These are phyloP conservation scores for Mycena capillaripes DNA, from an alignment of 768 basidiomycete species.

Conservation along the genomic window DNA sequence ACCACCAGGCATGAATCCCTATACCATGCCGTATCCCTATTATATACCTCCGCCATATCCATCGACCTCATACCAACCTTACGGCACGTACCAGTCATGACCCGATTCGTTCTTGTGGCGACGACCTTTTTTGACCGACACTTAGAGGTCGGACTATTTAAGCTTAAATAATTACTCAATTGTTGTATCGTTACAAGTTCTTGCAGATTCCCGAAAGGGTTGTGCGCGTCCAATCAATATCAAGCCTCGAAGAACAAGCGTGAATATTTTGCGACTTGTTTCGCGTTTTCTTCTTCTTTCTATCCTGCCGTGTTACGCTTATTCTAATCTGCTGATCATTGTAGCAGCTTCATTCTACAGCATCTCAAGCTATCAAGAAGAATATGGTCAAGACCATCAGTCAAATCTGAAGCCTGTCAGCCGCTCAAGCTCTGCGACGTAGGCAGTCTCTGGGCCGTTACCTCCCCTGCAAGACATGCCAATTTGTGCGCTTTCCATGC, in stretches of 20 bases:
- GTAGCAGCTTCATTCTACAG: no score
- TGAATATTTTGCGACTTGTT: not conserved
- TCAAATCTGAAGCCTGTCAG: not conserved
- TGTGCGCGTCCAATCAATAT: not conserved
- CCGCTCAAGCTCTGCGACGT: not conserved
- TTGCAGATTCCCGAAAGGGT: not conserved
- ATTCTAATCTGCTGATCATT: no score
- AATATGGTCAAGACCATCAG: not conserved
- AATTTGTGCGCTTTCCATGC: constrained; percentile 13
- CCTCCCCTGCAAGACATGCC: not conserved
- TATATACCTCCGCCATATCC: constrained; percentile 31
- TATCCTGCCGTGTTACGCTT: no score
- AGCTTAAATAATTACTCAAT: constrained; percentile 12
- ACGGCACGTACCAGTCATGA: constrained; percentile 26
- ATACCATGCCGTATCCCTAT: constrained; percentile 21
- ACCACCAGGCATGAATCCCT: constrained; percentile 6
- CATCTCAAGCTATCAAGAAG: not conserved
- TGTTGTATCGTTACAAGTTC: constrained; percentile 20
- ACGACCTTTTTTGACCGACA: constrained; percentile 6
- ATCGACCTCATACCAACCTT: constrained; percentile 24
- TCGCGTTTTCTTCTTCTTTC: not conserved
- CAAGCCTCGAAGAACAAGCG: not conserved
- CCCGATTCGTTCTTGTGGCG: not conserved
- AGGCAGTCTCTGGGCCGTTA: not conserved
- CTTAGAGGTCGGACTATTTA: constrained; percentile 25